Conservation (phyloP, 345 rosid species). For the Brassica carinata region DNA sequence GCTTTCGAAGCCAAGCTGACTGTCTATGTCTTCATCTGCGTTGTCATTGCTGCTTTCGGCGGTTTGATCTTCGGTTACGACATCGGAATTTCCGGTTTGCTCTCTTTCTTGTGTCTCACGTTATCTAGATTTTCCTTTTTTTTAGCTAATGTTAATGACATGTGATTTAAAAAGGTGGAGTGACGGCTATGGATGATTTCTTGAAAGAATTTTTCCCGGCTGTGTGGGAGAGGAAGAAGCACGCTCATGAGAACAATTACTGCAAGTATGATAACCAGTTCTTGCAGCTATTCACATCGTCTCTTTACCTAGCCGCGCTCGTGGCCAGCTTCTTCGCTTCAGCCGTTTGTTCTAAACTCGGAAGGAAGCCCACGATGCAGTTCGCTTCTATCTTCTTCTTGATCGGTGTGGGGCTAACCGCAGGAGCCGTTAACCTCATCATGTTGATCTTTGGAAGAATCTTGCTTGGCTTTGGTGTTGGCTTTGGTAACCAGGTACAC, state of each 20-base stretch:
- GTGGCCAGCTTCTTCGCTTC: conserved; percentile 65
- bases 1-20: conserved; percentile 54
- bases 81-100: conserved; percentile 53
- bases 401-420: conserved; percentile 53
- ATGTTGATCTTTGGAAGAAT: conserved; percentile 71
- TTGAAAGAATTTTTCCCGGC: conserved; percentile 57
- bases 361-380: conserved; percentile 76
- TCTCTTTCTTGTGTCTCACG: not conserved
- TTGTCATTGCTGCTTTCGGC: conserved; percentile 52
- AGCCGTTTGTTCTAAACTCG: conserved; percentile 44
- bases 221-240: conserved; percentile 62
- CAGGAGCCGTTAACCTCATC: conserved; percentile 43
- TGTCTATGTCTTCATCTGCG: conserved; percentile 44
- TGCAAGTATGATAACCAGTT: conserved; percentile 65
- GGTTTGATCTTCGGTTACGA: conserved; percentile 73
- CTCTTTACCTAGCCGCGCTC: conserved; percentile 72
- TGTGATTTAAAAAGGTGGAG: conserved; percentile 59
- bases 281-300: conserved; percentile 77
- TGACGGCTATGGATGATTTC: conserved; percentile 84
- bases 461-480: conserved; percentile 67
- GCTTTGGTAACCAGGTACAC: conserved; percentile 70
- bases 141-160: conserved; percentile 1
- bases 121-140: not conserved
- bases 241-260: conserved; percentile 63
- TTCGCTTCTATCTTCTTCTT: conserved; percentile 69